Percentiles rank a stretch among this genome's conserved stretches.
Evolutionary conservation across 495 filamentous ascomycete genomes (phyloP).

Genomic region (Amniculicola lignicola): DNA sequence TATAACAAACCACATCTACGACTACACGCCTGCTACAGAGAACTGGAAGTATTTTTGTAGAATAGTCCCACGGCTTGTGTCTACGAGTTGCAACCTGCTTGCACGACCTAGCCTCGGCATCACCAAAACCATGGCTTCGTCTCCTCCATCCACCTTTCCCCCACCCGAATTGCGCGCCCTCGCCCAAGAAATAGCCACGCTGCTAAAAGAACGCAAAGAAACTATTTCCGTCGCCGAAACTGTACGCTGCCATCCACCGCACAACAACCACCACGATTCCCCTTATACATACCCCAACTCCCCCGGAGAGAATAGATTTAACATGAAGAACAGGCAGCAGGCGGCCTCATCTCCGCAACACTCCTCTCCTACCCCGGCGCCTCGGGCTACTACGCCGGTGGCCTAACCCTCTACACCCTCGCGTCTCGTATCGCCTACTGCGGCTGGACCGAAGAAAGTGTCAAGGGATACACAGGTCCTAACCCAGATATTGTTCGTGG

Average conservation of each 20-base stretch:
- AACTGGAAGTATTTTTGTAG: too few relatives aligned
- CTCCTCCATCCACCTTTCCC: conserved; percentile 45
- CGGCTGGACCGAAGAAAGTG: conserved; percentile 55
- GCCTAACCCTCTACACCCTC: conserved; percentile 61
- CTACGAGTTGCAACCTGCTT: too few relatives aligned
- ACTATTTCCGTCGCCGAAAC: conserved; percentile 60
- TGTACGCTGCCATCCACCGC: conserved; percentile 36
- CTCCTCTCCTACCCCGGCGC: conserved; percentile 57
- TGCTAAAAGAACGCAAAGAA: conserved; percentile 53
- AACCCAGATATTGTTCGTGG: conserved; percentile 54
- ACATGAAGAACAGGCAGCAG: conserved; percentile 49
- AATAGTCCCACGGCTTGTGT: too few relatives aligned
- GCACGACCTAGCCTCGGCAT: too few relatives aligned
- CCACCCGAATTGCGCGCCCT: conserved; percentile 51
- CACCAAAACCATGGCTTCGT: not conserved
- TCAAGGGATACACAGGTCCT: conserved; percentile 54
- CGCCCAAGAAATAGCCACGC: conserved; percentile 48
- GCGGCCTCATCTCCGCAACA: conserved; percentile 58
- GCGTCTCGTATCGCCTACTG: conserved; percentile 58
- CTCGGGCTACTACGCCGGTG: conserved; percentile 56
- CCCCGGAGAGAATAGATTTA: too few relatives aligned
- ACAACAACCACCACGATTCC: not conserved
- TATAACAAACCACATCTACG: too few relatives aligned
- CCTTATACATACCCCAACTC: conserved; percentile 4
- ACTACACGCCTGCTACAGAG: too few relatives aligned